Base-by-base conservation (phyloP, 495 filamentous ascomycete genomes). In the Margaritispora aquatica region DNA sequence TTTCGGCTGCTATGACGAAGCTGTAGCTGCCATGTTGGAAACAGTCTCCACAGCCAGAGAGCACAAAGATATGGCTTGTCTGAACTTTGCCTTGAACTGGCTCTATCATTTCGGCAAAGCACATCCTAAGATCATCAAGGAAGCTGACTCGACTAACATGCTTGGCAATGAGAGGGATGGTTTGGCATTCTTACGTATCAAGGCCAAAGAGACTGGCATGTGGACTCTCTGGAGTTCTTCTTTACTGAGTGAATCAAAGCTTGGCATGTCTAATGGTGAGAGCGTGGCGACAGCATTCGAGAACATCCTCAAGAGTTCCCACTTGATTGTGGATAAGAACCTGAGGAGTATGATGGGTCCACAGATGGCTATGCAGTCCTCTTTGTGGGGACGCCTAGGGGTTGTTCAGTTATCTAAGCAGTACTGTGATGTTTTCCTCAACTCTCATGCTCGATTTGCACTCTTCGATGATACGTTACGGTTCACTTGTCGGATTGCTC, bases 11-110 rank as follows among this genome's bases (percentile, higher is more conserved):
- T 88, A 90, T 70, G 79, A 80, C 41, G 94, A 97, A 74, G 92
- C 93, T n/a, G 81, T 97, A 19, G 84, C 88, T 7, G 90, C 92
- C 1, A 95, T 97, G 85, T 81, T 92, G 59, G 94, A 97, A 70
- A 90, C 92, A 1, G 89, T 97, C 15, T 84, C 90, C 0, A 92
- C 90, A 26, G 94, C 94, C 0, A 78, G 93, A 56, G 94, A 97
- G 71, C 94, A 94, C 63, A 85, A 90, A 58, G 94, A 98, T 64
- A 89, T 88, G 79, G 84, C 81, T 8, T 97, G 95, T 68, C 76
- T 98, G 36, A 97, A 96, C 71, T 97, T 96, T 73, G 89, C 90
- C 47, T 81, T 97, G 63, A 96, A 90, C 69, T 98, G 94, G 95
- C 78, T 97, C n/a, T 94, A 95, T 69, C 92, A 97, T 69, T 93